Percentiles rank a stretch among this genome's conserved stretches.
Conservation (phyloP, 129 eudicot species). For the Escallonia herrerae region DNA sequence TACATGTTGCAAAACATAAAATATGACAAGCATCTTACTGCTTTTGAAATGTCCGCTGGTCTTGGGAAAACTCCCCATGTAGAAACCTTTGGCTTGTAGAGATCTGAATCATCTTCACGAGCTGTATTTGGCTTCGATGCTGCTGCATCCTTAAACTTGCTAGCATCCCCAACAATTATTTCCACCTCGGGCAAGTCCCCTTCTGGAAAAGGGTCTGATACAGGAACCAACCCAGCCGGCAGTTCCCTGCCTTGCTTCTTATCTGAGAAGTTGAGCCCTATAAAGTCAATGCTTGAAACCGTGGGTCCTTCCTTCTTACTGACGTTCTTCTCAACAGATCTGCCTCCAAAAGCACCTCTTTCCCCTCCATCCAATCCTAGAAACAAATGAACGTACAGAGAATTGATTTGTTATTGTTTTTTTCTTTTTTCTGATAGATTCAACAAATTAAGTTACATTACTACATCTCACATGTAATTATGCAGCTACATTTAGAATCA, state of each 20-base stretch:
- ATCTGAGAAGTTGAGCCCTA: constrained; percentile 73
- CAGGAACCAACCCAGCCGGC: constrained; percentile 76
- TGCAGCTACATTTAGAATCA: too few relatives aligned
- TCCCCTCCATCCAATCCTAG: constrained; percentile 32
- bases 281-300: constrained; percentile 67
- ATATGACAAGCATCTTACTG: constrained; percentile 37
- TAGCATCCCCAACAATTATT: constrained; percentile 69
- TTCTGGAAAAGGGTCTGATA: constrained; percentile 49
- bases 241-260: constrained; percentile 70
- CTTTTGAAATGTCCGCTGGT: constrained; percentile 66
- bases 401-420: too few relatives aligned
- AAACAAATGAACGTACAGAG: constrained; percentile 9
- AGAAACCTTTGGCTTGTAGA: constrained; percentile 86
- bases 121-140: constrained; percentile 20
- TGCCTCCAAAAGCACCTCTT: constrained; percentile 6
- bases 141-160: constrained; percentile 45
- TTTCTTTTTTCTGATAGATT: too few relatives aligned
- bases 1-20: not conserved
- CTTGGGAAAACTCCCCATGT: constrained; percentile 93
- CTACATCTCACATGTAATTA: too few relatives aligned
- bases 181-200: constrained; percentile 73
- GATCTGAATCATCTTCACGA: constrained; percentile 47
- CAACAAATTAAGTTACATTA: too few relatives aligned
- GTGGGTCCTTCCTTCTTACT: constrained; percentile 39
- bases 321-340: constrained; percentile 9